Percentiles rank a stretch among this genome's conserved stretches.
phyloP scores from a whole-genome alignment of 345 rosid genomes.

The Lepidium aucheri region DNA sequence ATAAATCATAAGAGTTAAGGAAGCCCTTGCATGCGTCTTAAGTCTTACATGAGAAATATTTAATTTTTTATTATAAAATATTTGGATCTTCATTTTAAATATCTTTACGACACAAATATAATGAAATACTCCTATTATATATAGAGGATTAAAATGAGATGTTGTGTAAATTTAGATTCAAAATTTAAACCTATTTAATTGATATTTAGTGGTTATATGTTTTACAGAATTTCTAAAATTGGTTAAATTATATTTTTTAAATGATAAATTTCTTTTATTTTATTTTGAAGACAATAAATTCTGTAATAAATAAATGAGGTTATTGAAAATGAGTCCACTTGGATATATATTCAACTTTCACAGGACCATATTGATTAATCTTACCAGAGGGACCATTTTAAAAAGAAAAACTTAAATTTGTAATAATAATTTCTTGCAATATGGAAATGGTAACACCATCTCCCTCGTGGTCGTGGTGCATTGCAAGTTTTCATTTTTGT shows the following conservation, averaged over 20 bases:
- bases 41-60: not conserved
- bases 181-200: too few relatives aligned
- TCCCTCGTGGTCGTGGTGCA: conserved; percentile 27
- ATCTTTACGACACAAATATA: too few relatives aligned
- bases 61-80: not conserved
- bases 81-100: too few relatives aligned
- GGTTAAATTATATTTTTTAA: too few relatives aligned
- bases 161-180: too few relatives aligned
- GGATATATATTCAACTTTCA: not conserved
- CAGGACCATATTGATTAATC: conserved; percentile 10
- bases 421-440: not conserved
- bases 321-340: conserved; percentile 10
- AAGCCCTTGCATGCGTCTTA: not conserved
- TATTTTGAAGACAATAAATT: too few relatives aligned
- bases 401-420: not conserved
- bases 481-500: conserved; percentile 10
- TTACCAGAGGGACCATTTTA: conserved; percentile 11
- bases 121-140: too few relatives aligned
- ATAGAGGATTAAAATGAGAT: too few relatives aligned
- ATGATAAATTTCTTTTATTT: too few relatives aligned
- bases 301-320: not conserved
- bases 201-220: too few relatives aligned
- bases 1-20: not conserved
- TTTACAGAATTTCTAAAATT: too few relatives aligned
- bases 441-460: conserved; percentile 18